These are phyloP conservation scores for Pichia nanzhaoensis DNA, from an alignment of 805 yeast genomes.

Conservation along the genomic window DNA sequence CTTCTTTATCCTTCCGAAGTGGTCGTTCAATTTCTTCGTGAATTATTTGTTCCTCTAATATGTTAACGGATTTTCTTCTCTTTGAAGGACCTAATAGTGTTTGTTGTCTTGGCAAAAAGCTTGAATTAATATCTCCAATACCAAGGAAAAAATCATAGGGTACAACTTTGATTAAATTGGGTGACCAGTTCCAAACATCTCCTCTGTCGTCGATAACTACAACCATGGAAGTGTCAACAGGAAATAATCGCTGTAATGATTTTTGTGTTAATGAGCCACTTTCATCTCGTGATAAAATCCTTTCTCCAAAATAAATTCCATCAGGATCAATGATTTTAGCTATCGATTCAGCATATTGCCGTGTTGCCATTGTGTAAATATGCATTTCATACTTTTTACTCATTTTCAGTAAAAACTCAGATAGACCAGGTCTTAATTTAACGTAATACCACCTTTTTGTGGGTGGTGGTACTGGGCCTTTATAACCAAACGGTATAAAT, in stretches of 20 bases:
- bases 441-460: conserved; percentile 84
- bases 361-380: conserved; percentile 96
- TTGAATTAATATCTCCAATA: conserved; percentile 93
- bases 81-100: conserved; percentile 55
- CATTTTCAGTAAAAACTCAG: conserved; percentile 60
- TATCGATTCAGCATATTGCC: conserved; percentile 84
- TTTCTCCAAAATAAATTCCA: conserved; percentile 79
- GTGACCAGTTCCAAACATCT: conserved; percentile 98
- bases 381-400: conserved; percentile 77
- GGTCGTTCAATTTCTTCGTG: conserved; percentile 14
- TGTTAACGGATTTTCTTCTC: conserved; percentile 49
- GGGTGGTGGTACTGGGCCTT: conserved; percentile 53
- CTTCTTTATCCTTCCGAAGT: background rate
- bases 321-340: conserved; percentile 89
- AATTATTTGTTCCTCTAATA: conserved; percentile 41
- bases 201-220: conserved; percentile 96
- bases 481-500: conserved; percentile 48
- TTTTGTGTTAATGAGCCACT: conserved; percentile 90
- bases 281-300: conserved; percentile 89
- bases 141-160: conserved; percentile 97
- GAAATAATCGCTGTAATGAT: conserved; percentile 80
- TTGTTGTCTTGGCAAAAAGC: conserved; percentile 78
- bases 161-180: conserved; percentile 81
- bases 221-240: conserved; percentile 95
- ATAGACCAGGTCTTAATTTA: conserved; percentile 82